Base-by-base conservation (phyloP, 192 early-diverging fungal genomes). In the Entomortierella chlamydospora region DNA sequence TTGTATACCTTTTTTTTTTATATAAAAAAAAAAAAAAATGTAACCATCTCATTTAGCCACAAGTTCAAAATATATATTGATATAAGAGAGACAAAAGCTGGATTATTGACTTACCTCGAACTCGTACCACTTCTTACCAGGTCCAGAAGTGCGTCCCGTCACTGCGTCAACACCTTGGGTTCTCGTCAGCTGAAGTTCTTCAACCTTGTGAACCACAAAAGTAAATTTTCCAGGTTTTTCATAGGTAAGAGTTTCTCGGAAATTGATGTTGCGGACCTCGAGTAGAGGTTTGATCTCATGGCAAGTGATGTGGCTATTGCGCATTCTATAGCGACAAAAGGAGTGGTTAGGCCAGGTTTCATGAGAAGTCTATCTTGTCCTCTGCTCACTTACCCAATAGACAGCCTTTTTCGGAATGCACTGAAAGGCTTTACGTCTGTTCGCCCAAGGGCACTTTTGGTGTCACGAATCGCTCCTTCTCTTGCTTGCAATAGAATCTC, bases 341-440 rank as follows among this genome's bases (percentile, higher is more conserved):
- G 18, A 23, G 17, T 9, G 6, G 45, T 69, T 15, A 45, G 29
- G n/a, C n/a, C n/a, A n/a, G n/a, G n/a, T n/a, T n/a, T n/a, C n/a
- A n/a, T n/a, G n/a, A n/a, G n/a, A n/a, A n/a, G n/a, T n/a, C n/a
- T n/a, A n/a, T n/a, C n/a, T n/a, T n/a, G n/a, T n/a, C n/a, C n/a
- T n/a, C n/a, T n/a, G n/a, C n/a, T n/a, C n/a, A n/a, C 61, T 66
- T 69, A 77, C 67, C 74, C 74, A 2, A 78, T 29, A 37, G 74
- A 78, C 2, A 78, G 26, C 23, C 57, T 63, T 56, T 78, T 78
- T 25, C 66, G 66, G 37, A 78, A 78, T 8, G 43, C 42, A n/a
- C 47, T 51, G 25, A 69, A 78, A 13, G 74, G 74, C 37, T 78
- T 78, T 12, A 78, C 74, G 50, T 78, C 74, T 17, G 67, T 78